Conservation (phyloP, 2,329 filamentous ascomycete species). For the Onygenales sp. region DNA sequence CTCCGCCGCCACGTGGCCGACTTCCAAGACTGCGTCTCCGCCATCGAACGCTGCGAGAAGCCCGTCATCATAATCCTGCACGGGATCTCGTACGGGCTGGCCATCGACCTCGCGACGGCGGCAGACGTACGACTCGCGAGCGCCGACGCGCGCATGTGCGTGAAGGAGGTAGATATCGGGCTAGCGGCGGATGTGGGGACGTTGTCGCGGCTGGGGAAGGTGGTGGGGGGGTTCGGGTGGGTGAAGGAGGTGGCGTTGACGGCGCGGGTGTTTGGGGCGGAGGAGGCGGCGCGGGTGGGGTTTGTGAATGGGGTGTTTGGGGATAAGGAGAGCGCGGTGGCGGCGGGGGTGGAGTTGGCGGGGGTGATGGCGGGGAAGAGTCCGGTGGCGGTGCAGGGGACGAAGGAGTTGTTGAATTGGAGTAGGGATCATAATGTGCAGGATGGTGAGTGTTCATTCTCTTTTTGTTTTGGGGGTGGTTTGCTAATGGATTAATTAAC, state of each 20-base stretch:
- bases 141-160: conserved; percentile 27
- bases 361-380: conserved; percentile 65
- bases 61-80: conserved; percentile 78
- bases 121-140: conserved; percentile 35
- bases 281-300: conserved; percentile 35
- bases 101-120: conserved; percentile 51
- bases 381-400: conserved; percentile 77
- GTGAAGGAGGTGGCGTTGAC: conserved; percentile 40
- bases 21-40: conserved; percentile 70
- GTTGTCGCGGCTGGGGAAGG: conserved; percentile 37
- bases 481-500: background rate
- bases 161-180: conserved; percentile 43
- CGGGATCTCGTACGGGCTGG: conserved; percentile 67
- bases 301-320: conserved; percentile 34
- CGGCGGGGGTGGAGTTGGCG: conserved; percentile 55
- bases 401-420: conserved; percentile 78
- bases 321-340: conserved; percentile 52
- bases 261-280: conserved; percentile 33
- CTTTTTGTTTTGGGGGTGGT: background rate
- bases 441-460: conserved; percentile 50
- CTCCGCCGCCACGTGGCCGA: conserved; percentile 62
- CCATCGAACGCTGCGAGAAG: conserved; percentile 81
- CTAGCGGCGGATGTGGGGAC: conserved; percentile 41
- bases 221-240: conserved; percentile 37
- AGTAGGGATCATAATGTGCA: conserved; percentile 67